Base-by-base conservation (phyloP, 1,284 basidiomycete species). In the Dichomitus squalens region DNA sequence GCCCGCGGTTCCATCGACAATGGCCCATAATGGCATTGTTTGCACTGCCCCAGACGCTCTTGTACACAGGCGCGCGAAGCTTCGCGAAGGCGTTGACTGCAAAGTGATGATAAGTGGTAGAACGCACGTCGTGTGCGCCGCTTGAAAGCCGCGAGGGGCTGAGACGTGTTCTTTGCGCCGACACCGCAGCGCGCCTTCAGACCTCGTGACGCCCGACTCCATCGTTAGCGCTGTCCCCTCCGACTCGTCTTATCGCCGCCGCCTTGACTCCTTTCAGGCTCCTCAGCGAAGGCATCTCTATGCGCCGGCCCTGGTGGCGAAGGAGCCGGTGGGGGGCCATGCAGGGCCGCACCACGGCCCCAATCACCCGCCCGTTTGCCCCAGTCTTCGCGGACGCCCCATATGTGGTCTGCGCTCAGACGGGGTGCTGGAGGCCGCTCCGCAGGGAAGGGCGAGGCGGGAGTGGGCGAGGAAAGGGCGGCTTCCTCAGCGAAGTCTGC, bases 381-480 rank as follows among this genome's bases (percentile, higher is more conserved):
- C 80, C 81, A 82, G 57, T 81, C 77, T 43, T 79, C 76, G 49
- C 71, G 70, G 23, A 79, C 72, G 21, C 77, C 77, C 78, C 77
- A 79, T 7, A 78, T 64, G 64, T 80, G 77, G 43, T 75, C 68
- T 29, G 72, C 64, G 49, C 70, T 69, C 31, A 79, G 58, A 34
- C 67, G 70, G n/a, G 78, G 78, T 3, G 78, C 74, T 18, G 69
- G 68, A 4, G 76, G 76, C 27, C 73, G 71, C 29, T 67, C 53
- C 11, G 38, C 36, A 11, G 52, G 48, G 46, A 23, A 27, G 14
- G 58, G 36, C n/a, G 43, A 47, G 7, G 53, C 8, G 38, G 21
- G 21, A 41, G 31, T 52, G 53, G 49, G 61, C 25, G 48, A 9
- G 14, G 55, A 41, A 23, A 35, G 31, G 43, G 51, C 49, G 12